Conservation (phyloP, 371 early-diverging fungal genomes). For the Rhizoclosmatium hyalinum region DNA sequence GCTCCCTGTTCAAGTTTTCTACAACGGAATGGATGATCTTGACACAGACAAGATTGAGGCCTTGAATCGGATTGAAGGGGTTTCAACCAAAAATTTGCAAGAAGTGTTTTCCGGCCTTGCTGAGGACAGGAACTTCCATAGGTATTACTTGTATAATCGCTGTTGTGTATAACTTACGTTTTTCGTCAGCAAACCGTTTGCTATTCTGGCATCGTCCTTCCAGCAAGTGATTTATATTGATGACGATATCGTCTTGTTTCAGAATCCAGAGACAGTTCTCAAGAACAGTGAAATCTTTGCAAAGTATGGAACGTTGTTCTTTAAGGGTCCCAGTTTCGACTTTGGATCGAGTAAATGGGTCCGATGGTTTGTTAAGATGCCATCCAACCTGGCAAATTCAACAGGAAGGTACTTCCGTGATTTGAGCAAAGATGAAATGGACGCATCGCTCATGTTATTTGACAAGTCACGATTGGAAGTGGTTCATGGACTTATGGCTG, state of each 20-base stretch:
- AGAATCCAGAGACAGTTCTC: conserved; percentile 15
- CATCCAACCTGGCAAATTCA: conserved; percentile 56
- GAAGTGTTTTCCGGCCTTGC: conserved; percentile 41
- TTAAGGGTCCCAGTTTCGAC: conserved; percentile 69
- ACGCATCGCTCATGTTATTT: conserved; percentile 46
- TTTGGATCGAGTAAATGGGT: conserved; percentile 52
- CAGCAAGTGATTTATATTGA: conserved; percentile 73
- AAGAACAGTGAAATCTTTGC: not conserved
- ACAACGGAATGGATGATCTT: conserved; percentile 22
- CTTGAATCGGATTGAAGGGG: conserved; percentile 10
- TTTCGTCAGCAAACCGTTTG: conserved; percentile 63
- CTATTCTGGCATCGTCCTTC: conserved; percentile 70
- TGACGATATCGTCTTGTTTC: conserved; percentile 63
- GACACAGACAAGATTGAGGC: conserved; percentile 17
- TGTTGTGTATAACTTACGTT: not conserved
- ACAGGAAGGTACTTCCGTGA: conserved; percentile 19
- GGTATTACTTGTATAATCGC: conserved; percentile 38
- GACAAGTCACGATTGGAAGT: conserved; percentile 30
- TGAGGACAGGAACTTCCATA: conserved; percentile 54
- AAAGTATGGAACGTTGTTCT: conserved; percentile 49
- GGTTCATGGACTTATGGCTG: conserved; percentile 35
- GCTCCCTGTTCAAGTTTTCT: conserved; percentile 16
- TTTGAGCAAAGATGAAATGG: conserved; percentile 41
- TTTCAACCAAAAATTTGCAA: conserved; percentile 15
- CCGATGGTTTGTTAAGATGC: conserved; percentile 38